phyloP scores from a whole-genome alignment of 345 rosid genomes.

The Anacardium occidentale region DNA sequence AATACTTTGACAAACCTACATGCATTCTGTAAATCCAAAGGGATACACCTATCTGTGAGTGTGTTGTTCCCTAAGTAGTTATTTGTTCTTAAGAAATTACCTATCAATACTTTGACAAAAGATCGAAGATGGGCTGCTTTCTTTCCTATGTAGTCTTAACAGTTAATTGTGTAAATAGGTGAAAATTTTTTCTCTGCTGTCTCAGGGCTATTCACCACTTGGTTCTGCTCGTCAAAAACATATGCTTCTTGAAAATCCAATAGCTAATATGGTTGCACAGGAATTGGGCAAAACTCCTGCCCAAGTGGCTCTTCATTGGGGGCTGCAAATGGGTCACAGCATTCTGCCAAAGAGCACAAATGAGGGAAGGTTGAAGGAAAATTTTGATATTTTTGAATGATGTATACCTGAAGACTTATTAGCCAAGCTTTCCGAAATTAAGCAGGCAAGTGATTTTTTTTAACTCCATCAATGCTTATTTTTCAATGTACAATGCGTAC shows the following conservation, averaged over 20 bases:
- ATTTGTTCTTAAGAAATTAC: background rate
- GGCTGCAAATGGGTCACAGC: constrained; percentile 50
- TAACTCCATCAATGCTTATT: background rate
- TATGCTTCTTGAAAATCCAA: constrained; percentile 38
- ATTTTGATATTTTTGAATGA: constrained; percentile 33
- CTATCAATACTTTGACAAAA: background rate
- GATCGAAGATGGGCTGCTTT: background rate
- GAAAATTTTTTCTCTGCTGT: background rate
- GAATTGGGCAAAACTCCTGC: constrained; percentile 43
- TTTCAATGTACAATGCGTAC: background rate
- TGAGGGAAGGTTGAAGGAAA: constrained; percentile 43
- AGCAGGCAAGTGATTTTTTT: constrained; percentile 41
- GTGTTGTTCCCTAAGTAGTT: background rate
- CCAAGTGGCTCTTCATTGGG: constrained; percentile 53
- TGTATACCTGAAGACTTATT: constrained; percentile 27
- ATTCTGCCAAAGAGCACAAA: constrained; percentile 46
- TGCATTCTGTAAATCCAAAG: constrained; percentile 54
- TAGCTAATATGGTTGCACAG: constrained; percentile 32
- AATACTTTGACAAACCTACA: constrained; percentile 43
- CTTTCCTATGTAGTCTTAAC: background rate
- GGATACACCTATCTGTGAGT: constrained; percentile 61
- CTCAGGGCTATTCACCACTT: constrained; percentile 50
- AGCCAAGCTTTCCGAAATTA: constrained; percentile 36
- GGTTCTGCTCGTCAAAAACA: constrained; percentile 28
- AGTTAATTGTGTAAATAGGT: background rate